phyloP scores from a whole-genome alignment of 1,284 basidiomycete genomes.

The Coriolopsis trogii region DNA sequence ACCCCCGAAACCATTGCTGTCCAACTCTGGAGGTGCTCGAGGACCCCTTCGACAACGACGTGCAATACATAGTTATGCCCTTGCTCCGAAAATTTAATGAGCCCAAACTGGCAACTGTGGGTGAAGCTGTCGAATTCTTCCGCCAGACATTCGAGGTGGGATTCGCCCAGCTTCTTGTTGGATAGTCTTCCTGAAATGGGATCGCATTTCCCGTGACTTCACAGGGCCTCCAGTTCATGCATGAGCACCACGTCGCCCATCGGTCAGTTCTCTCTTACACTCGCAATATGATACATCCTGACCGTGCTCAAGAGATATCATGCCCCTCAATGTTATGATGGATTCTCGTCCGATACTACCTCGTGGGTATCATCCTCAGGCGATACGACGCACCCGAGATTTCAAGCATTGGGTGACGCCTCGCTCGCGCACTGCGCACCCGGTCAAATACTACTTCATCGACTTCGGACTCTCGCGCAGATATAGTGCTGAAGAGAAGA shows the following conservation, averaged over 20 bases:
- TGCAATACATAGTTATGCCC: slow-evolving; percentile 26
- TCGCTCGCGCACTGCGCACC: slow-evolving; percentile 29
- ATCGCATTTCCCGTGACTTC: background rate
- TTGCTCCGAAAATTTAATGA: slow-evolving; percentile 21
- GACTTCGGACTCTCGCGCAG: slow-evolving; percentile 39
- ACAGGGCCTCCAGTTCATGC: slow-evolving; percentile 25
- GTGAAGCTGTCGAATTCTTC: slow-evolving; percentile 27
- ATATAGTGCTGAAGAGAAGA: slow-evolving; percentile 15
- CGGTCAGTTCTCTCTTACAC: slow-evolving; percentile 11
- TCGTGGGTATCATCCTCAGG: slow-evolving; percentile 34
- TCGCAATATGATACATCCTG: background rate
- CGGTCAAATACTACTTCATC: slow-evolving; percentile 34
- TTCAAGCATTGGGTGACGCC: background rate
- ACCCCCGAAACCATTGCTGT: slow-evolving; percentile 24
- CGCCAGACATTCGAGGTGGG: slow-evolving; percentile 26
- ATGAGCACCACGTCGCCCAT: slow-evolving; percentile 23
- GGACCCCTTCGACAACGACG: slow-evolving; percentile 10
- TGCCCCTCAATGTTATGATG: slow-evolving; percentile 40
- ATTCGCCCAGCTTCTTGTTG: background rate
- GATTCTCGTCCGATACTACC: slow-evolving; percentile 35
- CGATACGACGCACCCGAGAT: background rate
- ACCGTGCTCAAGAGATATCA: slow-evolving; percentile 38
- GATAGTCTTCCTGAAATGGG: background rate
- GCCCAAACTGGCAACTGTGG: slow-evolving; percentile 18
- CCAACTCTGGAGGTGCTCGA: slow-evolving; percentile 22